These are phyloP conservation scores for Dactylellina cionopaga DNA, from an alignment of 2,329 filamentous ascomycete genomes.

Conservation along the genomic window DNA sequence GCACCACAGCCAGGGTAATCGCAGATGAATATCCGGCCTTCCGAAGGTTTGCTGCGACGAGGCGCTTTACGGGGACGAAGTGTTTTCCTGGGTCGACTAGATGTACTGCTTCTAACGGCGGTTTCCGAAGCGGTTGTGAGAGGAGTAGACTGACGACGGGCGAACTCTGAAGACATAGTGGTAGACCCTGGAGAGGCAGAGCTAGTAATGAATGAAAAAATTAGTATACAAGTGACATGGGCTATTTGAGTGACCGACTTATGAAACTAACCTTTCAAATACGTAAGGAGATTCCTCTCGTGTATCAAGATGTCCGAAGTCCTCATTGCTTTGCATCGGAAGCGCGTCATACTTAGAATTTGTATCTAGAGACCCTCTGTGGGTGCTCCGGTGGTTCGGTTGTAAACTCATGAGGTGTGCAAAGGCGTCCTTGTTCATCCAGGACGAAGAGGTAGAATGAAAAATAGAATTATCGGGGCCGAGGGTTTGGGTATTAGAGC, in stretches of 20 bases:
- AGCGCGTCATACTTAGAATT: no score
- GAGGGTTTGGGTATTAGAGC: no score
- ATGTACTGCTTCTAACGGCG: not conserved
- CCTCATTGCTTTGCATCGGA: no score
- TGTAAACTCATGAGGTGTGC: no score
- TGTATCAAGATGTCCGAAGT: no score
- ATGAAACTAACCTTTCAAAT: not conserved
- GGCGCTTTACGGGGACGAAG: constrained; percentile 25
- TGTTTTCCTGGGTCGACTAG: not conserved
- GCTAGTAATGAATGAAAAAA: not conserved
- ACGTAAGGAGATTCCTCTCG: no score
- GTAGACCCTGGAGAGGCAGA: not conserved
- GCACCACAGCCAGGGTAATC: constrained; percentile 43
- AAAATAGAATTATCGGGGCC: no score
- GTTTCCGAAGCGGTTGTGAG: constrained; percentile 22
- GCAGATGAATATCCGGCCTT: constrained; percentile 42
- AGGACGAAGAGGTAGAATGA: no score
- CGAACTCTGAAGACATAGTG: not conserved
- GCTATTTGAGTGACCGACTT: not conserved
- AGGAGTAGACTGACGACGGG: constrained; percentile 3
- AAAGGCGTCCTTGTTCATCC: no score
- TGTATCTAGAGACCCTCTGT: no score
- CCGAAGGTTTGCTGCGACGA: constrained; percentile 16
- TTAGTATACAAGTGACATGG: not conserved
- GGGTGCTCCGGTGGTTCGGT: no score